Percentiles rank a stretch among this genome's conserved stretches.
Conservation (phyloP, 169 alveolate species). For the Cardiosporidium cionae region DNA sequence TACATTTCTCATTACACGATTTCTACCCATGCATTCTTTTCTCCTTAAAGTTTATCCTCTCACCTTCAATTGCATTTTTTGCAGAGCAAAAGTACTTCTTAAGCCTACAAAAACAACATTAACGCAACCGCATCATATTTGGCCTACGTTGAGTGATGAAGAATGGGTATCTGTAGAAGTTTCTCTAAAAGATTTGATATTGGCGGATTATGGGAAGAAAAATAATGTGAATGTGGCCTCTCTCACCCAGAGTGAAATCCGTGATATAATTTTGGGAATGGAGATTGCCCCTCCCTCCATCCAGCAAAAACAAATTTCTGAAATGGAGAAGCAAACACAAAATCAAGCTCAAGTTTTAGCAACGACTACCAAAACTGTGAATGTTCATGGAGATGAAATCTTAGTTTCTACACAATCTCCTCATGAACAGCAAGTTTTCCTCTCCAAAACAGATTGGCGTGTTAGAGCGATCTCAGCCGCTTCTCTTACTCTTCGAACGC, state of each 20-base stretch:
- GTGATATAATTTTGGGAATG: constrained; percentile 99
- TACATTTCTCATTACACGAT: neutral
- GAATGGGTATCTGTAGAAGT: constrained; percentile 99
- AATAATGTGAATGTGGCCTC: constrained; percentile 96
- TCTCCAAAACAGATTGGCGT: constrained; percentile 98
- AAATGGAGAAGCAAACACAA: constrained; percentile 77
- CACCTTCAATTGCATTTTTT: neutral
- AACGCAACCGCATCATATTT: constrained; percentile 99
- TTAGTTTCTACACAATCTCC: constrained; percentile 94
- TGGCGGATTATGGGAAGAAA: constrained; percentile 97
- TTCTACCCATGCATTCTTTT: neutral
- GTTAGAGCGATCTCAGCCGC: constrained; percentile 96
- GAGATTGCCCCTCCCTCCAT: constrained; percentile 97
- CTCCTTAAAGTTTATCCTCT: neutral
- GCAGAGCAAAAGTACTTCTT: constrained; percentile 90
- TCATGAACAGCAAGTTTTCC: constrained; percentile 93
- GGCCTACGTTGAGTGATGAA: constrained; percentile 99
- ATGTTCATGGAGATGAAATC: constrained; percentile 93
- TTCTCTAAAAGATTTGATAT: constrained; percentile 92
- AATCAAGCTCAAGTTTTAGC: constrained; percentile 68
- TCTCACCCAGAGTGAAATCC: constrained; percentile 96
- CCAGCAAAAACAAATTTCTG: constrained; percentile 90
- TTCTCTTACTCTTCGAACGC: constrained; percentile 89
- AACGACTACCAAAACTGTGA: constrained; percentile 88
- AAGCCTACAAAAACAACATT: constrained; percentile 91